Base-by-base conservation (phyloP, 495 filamentous ascomycete species). In the Hypoxylon fuscum region DNA sequence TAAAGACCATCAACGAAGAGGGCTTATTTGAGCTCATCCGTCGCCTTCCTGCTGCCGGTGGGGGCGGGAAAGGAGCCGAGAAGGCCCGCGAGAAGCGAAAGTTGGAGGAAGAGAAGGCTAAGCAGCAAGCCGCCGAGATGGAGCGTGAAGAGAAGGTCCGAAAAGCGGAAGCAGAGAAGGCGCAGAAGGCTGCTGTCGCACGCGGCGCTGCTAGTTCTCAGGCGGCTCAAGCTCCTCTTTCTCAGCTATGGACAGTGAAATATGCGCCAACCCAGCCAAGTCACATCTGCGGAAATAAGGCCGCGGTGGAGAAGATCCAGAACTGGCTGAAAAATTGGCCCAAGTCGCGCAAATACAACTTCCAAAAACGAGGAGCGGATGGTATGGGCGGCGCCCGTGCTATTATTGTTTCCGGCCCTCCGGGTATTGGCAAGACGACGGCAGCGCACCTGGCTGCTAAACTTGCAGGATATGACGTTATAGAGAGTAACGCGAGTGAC, bases 351-450 rank as follows among this genome's bases (percentile, higher is more conserved):
- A 91, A 90, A 68, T 83, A 76, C 14, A 77, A 86, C 41, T 98
- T 99, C 76, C 84, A 88, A 68, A 87, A 86, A 64, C 80, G 83
- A 54, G 95, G 95, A 1, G 81, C 89, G 15, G 93, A 98, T 75
- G 94, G 92, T 8, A 87, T 81, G 58, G 94, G 92, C 18, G 74
- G 76, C 0, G 89, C 86, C 67, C 88, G 96, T 48, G 90, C 93
- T 5, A 87, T 96, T 65, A 96, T 97, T 70, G 89, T 99, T 61
- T 89, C 96, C 62, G 95, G 95, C 0, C 94, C 95, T 31, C 96
- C 95, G 31, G 95, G 95, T 10, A 96, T 99, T 72, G 95, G 95
- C 58, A 99, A 99, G 77, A 99, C 95, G 1, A 98, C 96, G 15
- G 93, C 95, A 20, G 95, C 95, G 21, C 95, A 99, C 77, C 80